Evolutionary conservation across 148 eudicot species (phyloP).

Genomic region (Mesembryanthemum crystallinum): DNA sequence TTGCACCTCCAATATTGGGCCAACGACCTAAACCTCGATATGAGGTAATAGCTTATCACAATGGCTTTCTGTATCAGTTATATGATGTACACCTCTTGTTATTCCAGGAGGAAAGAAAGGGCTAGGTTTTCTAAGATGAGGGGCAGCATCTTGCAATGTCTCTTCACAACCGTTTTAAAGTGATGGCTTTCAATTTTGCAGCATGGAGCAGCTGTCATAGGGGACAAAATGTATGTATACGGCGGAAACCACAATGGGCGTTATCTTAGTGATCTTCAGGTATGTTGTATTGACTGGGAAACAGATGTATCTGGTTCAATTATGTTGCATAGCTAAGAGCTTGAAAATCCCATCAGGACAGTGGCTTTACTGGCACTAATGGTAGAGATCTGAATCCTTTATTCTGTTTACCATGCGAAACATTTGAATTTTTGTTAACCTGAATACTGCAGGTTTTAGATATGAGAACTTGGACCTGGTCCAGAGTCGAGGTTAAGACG

Average conservation of each 20-base stretch:
- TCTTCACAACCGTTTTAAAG: constrained; percentile 7
- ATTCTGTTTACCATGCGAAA: neutral
- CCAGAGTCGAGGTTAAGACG: constrained; percentile 72
- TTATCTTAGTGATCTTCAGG: constrained; percentile 97
- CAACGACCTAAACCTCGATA: constrained; percentile 85
- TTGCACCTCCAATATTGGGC: constrained; percentile 65
- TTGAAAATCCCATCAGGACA: neutral
- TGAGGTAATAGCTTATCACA: constrained; percentile 57
- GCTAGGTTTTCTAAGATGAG: neutral
- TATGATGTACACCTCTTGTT: neutral
- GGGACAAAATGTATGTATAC: constrained; percentile 86
- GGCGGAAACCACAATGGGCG: constrained; percentile 99
- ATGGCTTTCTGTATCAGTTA: neutral
- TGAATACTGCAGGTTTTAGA: constrained; percentile 62
- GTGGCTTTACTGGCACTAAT: neutral
- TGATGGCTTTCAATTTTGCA: constrained; percentile 34
- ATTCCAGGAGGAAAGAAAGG: neutral
- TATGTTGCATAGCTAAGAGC: neutral
- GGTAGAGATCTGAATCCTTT: neutral
- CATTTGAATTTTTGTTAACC: constrained; percentile 8
- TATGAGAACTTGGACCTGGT: constrained; percentile 94
- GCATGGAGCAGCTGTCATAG: constrained; percentile 96
- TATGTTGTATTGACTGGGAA: constrained; percentile 18
- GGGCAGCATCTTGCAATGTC: neutral
- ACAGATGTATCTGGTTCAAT: neutral